Evolutionary conservation across 2,329 filamentous ascomycete genomes (phyloP), one percentile per base, ranked within the genome.

Genomic region (Colletotrichum destructivum): DNA sequence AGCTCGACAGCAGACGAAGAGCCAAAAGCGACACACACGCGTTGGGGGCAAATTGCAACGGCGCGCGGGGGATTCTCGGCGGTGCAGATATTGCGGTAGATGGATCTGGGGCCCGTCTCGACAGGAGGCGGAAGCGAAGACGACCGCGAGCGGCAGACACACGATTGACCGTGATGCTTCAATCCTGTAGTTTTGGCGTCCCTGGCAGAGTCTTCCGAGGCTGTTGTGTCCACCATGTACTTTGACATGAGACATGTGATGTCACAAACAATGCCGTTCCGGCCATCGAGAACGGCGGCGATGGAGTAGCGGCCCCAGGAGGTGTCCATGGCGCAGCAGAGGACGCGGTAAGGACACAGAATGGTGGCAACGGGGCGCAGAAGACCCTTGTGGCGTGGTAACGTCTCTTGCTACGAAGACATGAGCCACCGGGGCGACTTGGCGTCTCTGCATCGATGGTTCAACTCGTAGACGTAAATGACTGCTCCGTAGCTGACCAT

Each of bases 11-110:
- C 88, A 9, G 86, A 84, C 15, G 86, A 85, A 73, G 89, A 91
- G 16, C 91, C 91, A 81, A 92, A 93, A 11, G 90, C 90, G 44
- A 92, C 88, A 74, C 89, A 92, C 62, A 86, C 85, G 56, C 89
- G 85, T 69, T 90, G 88, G n/a, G 90, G 90, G 74, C 88, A 92
- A 44, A 93, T 88, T 0, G 90, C 88, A 12, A 92, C 86, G 49
- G 89, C 91, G n/a, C 88, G 86, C 15, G 91, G 91, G 18, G 88
- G 88, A 73, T 92, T 89, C 64, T 92, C 87, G 47, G 86, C 80
- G 2, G 87, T 89, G 76, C 90, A 91, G 51, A 93, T 76, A 72
- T 88, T 84, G 51, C 85, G 82, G 76, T 80, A 81, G 49, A 80
- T 73, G 54, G 75, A 78, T 62, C 77, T 75, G 42, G 76, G 74